Conservation (phyloP, 1,284 basidiomycete species). For the Ceratobasidium sp. region DNA sequence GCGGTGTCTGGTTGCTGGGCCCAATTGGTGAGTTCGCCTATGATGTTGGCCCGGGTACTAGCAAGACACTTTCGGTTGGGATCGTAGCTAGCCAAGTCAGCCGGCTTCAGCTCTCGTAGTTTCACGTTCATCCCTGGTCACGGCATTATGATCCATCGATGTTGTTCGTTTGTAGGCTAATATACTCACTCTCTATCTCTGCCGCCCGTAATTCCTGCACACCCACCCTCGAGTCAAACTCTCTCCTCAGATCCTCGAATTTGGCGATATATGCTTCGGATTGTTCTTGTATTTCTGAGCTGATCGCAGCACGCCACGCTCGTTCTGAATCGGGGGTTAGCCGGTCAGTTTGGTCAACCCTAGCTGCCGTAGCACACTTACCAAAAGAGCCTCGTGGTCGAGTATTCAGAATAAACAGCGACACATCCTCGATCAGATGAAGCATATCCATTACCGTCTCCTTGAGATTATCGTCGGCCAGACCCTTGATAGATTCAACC, state of each 20-base stretch:
- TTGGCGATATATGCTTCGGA: no score
- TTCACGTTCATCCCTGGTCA: no score
- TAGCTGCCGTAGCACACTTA: neutral
- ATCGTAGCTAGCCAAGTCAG: neutral
- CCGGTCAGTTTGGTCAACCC: no score
- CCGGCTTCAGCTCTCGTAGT: neutral
- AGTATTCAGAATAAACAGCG: conserved; percentile 6
- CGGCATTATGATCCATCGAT: no score
- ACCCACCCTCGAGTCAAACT: conserved; percentile 5
- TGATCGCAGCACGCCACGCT: no score
- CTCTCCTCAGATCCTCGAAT: neutral
- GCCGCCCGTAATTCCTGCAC: neutral
- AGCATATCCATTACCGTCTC: neutral
- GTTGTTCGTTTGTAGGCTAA: no score
- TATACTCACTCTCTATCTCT: no score
- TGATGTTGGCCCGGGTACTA: neutral
- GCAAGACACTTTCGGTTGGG: neutral
- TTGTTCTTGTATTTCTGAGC: no score
- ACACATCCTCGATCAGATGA: conserved; percentile 17
- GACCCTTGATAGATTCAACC: neutral
- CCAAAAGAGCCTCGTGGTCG: neutral
- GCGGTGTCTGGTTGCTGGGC: neutral
- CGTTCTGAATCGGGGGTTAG: no score
- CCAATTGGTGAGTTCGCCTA: neutral
- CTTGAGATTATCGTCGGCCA: neutral